Base-by-base conservation (phyloP, 108 stramenopile species). In the Skeletonema marinoi region DNA sequence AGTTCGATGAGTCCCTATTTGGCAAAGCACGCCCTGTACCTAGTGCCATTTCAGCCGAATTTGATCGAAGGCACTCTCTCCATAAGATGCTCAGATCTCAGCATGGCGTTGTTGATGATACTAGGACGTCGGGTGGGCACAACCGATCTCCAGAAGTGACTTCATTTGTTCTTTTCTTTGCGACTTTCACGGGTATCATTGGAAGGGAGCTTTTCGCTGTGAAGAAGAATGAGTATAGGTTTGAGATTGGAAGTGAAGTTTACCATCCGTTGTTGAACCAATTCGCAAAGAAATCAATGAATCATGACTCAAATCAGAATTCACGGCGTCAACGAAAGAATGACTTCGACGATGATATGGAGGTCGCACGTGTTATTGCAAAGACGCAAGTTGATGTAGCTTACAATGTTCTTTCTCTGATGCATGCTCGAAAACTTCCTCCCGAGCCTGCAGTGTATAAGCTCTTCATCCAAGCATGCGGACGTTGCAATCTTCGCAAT, bases 391-490 rank as follows among this genome's bases (percentile, higher is more conserved):
- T 96, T 29, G 92, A 93, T 38, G 58, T 96, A 48, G 92, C 88
- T 10, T 93, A 90, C 73, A 80, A 90, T 61, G 81, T 82, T 6
- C 84, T 96, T 25, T 62, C 66, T 48, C 74, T 75, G 29, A 91
- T 91, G 91, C 58, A 60, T 5, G 38, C 51, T 16, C 70, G 94
- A 32, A 85, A 85, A 33, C 74, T 93, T 1, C 66, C 69, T 12
- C 60, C 87, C 7, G 92, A 96, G 64, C 87, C 86, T 2, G 75
- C 84, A 54, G 81, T 75, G 4, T 92, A 87, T 87, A 83, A 87
- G 64, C 85, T 74, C 5, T 75, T 96, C 36, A 96, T 96, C 85
- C 88, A 89, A 44, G 90, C 94, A 3, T 95, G 94, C 59, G 92
- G 92, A 12, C 67, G 90, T 25, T 90, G 90, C 75, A 87, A 89